Evolutionary conservation across 768 basidiomycete genomes (phyloP), one percentile per base, ranked within the genome.

Genomic region (Boletus coccyginus): DNA sequence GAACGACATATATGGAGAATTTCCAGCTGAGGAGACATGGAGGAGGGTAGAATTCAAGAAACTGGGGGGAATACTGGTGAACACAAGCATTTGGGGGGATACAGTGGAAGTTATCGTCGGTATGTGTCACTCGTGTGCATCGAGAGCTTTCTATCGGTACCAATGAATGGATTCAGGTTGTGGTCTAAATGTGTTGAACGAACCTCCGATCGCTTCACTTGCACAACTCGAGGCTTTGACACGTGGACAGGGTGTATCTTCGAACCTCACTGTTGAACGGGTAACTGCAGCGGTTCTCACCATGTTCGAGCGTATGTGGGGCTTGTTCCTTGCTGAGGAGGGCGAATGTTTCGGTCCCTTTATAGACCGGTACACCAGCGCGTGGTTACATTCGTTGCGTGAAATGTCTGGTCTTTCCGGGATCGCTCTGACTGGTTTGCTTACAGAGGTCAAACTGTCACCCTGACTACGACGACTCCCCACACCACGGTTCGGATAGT

Each of bases 361-460:
- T 72, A 78, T 91, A 74, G 81, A 85, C 38, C 75, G 82, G 32
- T 99, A 98, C 70, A 80, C 88, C 33, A 74, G 81, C 24, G 73
- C 85, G 21, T 99, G 97, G 96, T 74, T 98, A 53, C 96, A 98
- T 70, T 88, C 89, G 95, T n/a, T 98, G 52, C 62, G 94, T 85
- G 21, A 1, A 21, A 24, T 38, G 46, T 33, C 38, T 29, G 21
- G 13, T 52, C 41, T 19, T 38, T 45, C 19, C n/a, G 32, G 10
- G n/a, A 51, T 55, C 35, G 7, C 13, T 13, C 52, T 60, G 41
- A 64, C 33, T 42, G n/a, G n/a, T 42, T 39, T 42, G 21, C 43
- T 38, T 14, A 17, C 70, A 95, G 93, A 1, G 87, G 92, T 64
- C 89, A 95, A 70, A 74, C 83, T 7, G 88, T 98, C 31, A 92